Evolutionary conservation across 495 filamentous ascomycete species (phyloP).

Genomic region (Penicillium cosmopolitanum): DNA sequence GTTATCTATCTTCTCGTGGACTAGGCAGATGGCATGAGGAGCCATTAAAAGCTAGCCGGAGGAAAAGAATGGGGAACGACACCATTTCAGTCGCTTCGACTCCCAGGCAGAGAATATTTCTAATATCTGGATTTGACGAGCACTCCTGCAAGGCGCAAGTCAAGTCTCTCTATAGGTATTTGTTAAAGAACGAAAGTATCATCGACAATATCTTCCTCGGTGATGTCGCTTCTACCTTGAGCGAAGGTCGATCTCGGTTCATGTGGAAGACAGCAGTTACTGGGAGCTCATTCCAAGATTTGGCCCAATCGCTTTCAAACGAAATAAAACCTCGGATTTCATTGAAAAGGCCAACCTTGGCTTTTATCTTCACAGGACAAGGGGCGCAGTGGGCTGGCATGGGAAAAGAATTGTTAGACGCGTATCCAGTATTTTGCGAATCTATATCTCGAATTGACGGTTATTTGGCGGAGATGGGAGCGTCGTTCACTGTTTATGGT

Average conservation of each 20-base stretch:
- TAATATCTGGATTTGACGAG: constrained; percentile 26
- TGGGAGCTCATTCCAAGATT: constrained; percentile 1
- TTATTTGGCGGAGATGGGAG: constrained; percentile 20
- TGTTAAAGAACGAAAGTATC: neutral
- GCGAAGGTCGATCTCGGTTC: constrained; percentile 26
- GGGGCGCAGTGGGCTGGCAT: constrained; percentile 45
- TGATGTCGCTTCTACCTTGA: constrained; percentile 36
- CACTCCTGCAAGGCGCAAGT: constrained; percentile 9
- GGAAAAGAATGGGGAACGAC: neutral
- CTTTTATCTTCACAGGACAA: constrained; percentile 48
- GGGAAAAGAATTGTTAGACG: constrained; percentile 39
- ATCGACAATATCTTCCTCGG: constrained; percentile 18
- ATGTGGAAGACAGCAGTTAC: constrained; percentile 29
- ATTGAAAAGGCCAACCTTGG: constrained; percentile 7
- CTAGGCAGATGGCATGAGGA: neutral
- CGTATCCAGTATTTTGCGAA: constrained; percentile 39
- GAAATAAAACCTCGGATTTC: constrained; percentile 1
- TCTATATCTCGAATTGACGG: constrained; percentile 26
- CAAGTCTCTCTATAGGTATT: constrained; percentile 16
- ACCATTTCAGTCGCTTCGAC: neutral
- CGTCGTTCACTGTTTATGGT: constrained; percentile 29
- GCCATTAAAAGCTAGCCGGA: neutral
- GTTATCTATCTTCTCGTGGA: constrained; percentile 10
- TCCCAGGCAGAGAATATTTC: constrained; percentile 16
- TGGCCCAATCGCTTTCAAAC: constrained; percentile 14